Base-by-base conservation (phyloP, 805 yeast genomes). In the Saccharomycopsis schoenii region DNA sequence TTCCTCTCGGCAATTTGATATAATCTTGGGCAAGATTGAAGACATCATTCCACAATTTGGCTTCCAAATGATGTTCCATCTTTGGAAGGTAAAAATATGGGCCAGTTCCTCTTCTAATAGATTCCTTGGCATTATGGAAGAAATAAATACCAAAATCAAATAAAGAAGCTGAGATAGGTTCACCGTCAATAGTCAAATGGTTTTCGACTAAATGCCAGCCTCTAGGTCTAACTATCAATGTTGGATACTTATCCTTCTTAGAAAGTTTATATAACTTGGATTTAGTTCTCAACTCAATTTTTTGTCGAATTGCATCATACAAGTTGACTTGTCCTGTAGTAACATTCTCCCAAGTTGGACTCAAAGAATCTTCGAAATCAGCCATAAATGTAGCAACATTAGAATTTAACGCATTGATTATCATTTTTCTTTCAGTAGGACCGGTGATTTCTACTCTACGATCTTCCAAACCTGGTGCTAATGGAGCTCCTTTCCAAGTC, bases 391-490 rank as follows among this genome's bases (percentile, higher is more conserved):
- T 84, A 68, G 84, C 86, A 56, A 85, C 89, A 54, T 78, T 77
- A 15, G 88, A 79, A 74, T 84, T 84, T 69, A 84, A 78, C 42
- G 89, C 89, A 66, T 84, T 84, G 75, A 84, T 83, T 62, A 84
- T 88, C 89, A 84, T 84, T 71, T 84, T 84, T 64, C 89, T 78
- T 72, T 84, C 89, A 56, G 88, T 83, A 55, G 89, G 89, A 47
- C 90, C 90, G 57, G 89, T 85, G 73, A 85, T 85, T 72, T 85
- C 89, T 61, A 83, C 88, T 67, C 89, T 79, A 69, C 89, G 80
- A 77, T 85, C 89, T 68, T 78, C 81, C 61, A 84, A 78, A 21
- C 89, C 89, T 19, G 82, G 83, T 52, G 85, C 88, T 62, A 84
- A 82, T 55, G 82, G 78, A 29, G 89, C 86, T 40, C 89, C 89